phyloP scores from a whole-genome alignment of 2,329 filamentous ascomycete species.

The Pestalotiopsis sp. region DNA sequence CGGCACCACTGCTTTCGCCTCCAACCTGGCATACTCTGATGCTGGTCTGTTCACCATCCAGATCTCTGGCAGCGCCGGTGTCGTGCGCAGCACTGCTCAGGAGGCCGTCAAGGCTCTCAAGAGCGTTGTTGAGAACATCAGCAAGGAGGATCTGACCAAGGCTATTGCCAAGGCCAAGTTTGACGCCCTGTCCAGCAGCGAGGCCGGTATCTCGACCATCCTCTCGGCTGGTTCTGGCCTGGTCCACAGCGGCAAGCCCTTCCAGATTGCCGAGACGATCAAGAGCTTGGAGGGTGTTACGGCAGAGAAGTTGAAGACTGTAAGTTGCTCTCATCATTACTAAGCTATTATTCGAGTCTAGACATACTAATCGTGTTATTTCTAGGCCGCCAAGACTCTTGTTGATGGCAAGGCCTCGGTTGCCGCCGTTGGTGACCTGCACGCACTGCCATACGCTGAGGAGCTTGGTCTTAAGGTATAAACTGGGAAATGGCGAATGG shows the following conservation, averaged over 20 bases:
- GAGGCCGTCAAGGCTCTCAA: conserved; percentile 82
- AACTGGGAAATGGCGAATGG: conserved; percentile 39
- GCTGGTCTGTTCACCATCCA: conserved; percentile 87
- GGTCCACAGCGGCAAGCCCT: conserved; percentile 78
- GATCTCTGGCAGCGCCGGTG: conserved; percentile 72
- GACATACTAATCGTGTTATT: conserved; percentile 28
- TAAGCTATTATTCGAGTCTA: conserved; percentile 9
- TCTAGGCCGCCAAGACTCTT: conserved; percentile 82
- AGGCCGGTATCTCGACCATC: conserved; percentile 76
- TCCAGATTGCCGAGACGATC: conserved; percentile 79
- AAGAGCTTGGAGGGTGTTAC: conserved; percentile 81
- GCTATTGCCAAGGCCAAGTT: conserved; percentile 94
- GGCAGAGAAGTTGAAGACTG: conserved; percentile 81
- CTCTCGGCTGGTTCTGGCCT: conserved; percentile 84
- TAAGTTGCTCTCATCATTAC: conserved; percentile 51
- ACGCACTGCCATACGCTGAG: conserved; percentile 87
- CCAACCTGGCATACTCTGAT: conserved; percentile 87
- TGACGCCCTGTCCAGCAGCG: conserved; percentile 79
- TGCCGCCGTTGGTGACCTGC: conserved; percentile 87
- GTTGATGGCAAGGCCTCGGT: conserved; percentile 88
- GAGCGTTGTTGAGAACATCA: conserved; percentile 75
- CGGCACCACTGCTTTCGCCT: conserved; percentile 70
- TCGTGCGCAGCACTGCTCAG: conserved; percentile 74
- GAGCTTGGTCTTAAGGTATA: conserved; percentile 96
- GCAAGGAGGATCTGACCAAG: conserved; percentile 87